These are phyloP conservation scores for Cicer judaicum DNA, from an alignment of 306 rosid species.

Conservation along the genomic window DNA sequence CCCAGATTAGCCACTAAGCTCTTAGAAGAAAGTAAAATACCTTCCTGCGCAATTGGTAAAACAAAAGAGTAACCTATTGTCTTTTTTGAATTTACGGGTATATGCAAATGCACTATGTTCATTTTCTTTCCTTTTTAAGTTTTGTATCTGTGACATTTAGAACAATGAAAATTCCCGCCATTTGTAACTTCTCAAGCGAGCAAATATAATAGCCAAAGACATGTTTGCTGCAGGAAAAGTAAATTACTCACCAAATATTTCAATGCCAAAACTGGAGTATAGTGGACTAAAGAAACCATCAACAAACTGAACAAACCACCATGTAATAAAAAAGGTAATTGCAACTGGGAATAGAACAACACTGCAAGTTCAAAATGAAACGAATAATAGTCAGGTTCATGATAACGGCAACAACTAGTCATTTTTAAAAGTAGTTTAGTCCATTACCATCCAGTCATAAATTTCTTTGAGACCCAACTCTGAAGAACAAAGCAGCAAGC, in stretches of 20 bases:
- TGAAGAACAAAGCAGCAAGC: constrained; percentile 93
- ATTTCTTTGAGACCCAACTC: constrained; percentile 94
- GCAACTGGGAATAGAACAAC: constrained; percentile 95
- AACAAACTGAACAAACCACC: constrained; percentile 96
- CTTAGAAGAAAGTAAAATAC: constrained; percentile 14
- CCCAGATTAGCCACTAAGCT: constrained; percentile 33
- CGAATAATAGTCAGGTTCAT: constrained; percentile 31
- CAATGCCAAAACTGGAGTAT: constrained; percentile 78
- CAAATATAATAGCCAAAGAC: constrained; percentile 8
- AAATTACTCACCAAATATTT: constrained; percentile 77
- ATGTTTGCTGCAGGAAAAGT: constrained; percentile 27
- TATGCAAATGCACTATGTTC: constrained; percentile 28
- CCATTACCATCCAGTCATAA: constrained; percentile 94
- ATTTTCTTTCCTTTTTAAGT: constrained; percentile 2
- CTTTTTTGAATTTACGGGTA: constrained; percentile 10
- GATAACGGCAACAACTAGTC: constrained; percentile 3
- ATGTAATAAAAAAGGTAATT: constrained; percentile 81
- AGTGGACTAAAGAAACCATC: constrained; percentile 95
- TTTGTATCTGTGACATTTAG: constrained; percentile 1
- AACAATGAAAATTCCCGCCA: constrained; percentile 8
- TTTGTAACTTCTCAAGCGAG: not conserved
- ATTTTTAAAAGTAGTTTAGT: constrained; percentile 32
- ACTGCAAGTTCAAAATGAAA: constrained; percentile 64
- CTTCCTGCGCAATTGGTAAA: constrained; percentile 25
- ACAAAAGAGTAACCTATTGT: constrained; percentile 9